Evolutionary conservation across 1,139 yeast genomes (phyloP), one percentile per base, ranked within the genome.

Genomic region (Sugiyamaella neomexicana): DNA sequence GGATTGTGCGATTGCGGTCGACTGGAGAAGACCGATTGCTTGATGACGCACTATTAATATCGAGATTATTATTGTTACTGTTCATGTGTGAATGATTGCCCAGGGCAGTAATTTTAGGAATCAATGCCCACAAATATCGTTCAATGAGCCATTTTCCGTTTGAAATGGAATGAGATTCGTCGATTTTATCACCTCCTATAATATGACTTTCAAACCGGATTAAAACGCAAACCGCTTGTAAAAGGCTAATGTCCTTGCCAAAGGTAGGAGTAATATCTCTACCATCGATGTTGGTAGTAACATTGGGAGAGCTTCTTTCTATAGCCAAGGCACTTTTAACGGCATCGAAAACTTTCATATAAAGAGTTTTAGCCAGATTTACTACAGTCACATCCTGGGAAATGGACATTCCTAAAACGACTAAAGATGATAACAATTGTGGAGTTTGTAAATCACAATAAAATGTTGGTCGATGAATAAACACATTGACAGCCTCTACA

Each of bases 391-490:
- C 45, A 16, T 61, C 58, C 10, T 58, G 54, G 27, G 60, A 53
- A 23, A 64, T 42, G 1, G 72, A 67, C 75, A 75, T 71, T 4
- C 80, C 80, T 25, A 76, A 58, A 12, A 70, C 60, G 23, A 71
- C 65, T 59, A 76, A 60, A 4, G 71, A 66, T 2, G 72, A 70
- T 42, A 77, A 57, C 42, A 76, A 61, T 32, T 68, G 64, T 0
- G 70, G 62, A 53, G 71, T 65, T 17, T 64, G 58, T 12, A 58
- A 57, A 43, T 71, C 67, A 4, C 75, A 69, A 52, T 70, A 65
- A 56, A 75, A 76, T 1, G 78, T 71, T 6, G 77, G 69, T 13
- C 69, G 61, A 60, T 77, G 80, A n/a, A 77, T 60, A 36, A 73
- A 61, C 37, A 55, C 46, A 43, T 56, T 54, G 16, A 70, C 55